Percentiles rank a stretch among this genome's conserved stretches.
Conservation (phyloP, 2,329 filamentous ascomycete species). For the Fusarium odoratissimum region DNA sequence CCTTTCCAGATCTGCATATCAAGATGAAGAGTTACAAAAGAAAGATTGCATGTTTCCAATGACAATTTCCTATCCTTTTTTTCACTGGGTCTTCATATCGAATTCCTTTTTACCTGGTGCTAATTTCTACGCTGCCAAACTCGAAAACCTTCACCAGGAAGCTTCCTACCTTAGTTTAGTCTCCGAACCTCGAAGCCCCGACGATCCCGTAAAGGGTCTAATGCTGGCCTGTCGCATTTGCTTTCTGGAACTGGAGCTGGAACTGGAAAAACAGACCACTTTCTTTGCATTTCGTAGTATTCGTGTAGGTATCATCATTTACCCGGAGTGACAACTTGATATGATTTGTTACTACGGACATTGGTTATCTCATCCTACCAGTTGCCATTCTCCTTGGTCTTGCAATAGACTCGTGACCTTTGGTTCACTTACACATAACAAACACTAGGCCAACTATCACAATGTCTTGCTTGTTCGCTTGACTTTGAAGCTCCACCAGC, state of each 20-base stretch:
- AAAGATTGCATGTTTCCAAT: slow-evolving; percentile 15
- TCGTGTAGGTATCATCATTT: not conserved
- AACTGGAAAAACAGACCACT: slow-evolving; percentile 35
- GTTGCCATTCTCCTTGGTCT: not conserved
- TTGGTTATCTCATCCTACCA: not conserved
- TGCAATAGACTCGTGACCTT: not conserved
- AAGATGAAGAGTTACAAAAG: slow-evolving; percentile 25
- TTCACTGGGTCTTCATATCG: slow-evolving; percentile 25
- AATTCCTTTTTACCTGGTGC: slow-evolving; percentile 8
- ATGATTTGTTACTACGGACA: not conserved
- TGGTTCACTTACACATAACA: slow-evolving; percentile 3
- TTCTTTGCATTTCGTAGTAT: not conserved
- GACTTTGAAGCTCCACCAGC: slow-evolving; percentile 19
- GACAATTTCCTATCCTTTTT: slow-evolving; percentile 23
- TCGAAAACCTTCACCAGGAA: not conserved
- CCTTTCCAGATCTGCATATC: slow-evolving; percentile 19
- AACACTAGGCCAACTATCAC: slow-evolving; percentile 1
- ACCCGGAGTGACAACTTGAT: not conserved
- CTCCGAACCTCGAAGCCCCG: slow-evolving; percentile 20
- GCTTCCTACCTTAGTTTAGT: slow-evolving; percentile 21
- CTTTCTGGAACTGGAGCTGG: slow-evolving; percentile 19
- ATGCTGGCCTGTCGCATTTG: slow-evolving; percentile 23
- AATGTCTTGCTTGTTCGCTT: slow-evolving; percentile 7
- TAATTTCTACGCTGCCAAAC: not conserved
- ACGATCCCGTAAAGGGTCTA: slow-evolving; percentile 12